Evolutionary conservation across 2,329 filamentous ascomycete genomes (phyloP).

Genomic region (Septoria linicola): DNA sequence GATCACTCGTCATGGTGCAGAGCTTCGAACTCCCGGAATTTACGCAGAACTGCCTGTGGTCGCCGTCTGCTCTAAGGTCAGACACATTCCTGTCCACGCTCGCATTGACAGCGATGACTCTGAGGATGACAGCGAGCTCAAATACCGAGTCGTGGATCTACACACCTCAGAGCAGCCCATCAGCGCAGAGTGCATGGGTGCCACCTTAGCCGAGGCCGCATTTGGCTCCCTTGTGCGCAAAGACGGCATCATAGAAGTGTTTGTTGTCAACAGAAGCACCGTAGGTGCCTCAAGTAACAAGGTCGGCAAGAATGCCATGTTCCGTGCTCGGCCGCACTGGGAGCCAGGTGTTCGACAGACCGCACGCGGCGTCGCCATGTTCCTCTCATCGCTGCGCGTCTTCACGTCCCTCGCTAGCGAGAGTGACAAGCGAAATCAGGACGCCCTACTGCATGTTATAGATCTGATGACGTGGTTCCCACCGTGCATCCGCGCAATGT

Average conservation of each 20-base stretch:
- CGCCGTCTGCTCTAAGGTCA: conserved; percentile 25
- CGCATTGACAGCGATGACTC: conserved; percentile 16
- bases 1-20: conserved; percentile 19
- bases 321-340: conserved; percentile 32
- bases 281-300: conserved; percentile 3
- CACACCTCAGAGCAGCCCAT: conserved; percentile 37
- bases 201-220: conserved; percentile 25
- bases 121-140: neutral
- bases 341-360: conserved; percentile 33
- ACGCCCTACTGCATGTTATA: conserved; percentile 36
- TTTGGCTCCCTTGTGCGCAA: conserved; percentile 22
- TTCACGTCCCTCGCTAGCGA: conserved; percentile 29
- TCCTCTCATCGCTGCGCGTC: conserved; percentile 39
- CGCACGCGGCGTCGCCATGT: conserved; percentile 38
- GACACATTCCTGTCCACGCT: conserved; percentile 25
- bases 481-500: conserved; percentile 37
- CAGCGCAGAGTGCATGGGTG: conserved; percentile 21
- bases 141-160: conserved; percentile 29
- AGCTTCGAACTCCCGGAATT: neutral
- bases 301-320: conserved; percentile 32
- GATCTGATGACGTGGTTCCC: conserved; percentile 37
- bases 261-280: conserved; percentile 28
- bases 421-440: conserved; percentile 14
- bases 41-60: conserved; percentile 22
- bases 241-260: conserved; percentile 33